phyloP scores from a whole-genome alignment of 2,329 filamentous ascomycete species.

The Zasmidium cellare region DNA sequence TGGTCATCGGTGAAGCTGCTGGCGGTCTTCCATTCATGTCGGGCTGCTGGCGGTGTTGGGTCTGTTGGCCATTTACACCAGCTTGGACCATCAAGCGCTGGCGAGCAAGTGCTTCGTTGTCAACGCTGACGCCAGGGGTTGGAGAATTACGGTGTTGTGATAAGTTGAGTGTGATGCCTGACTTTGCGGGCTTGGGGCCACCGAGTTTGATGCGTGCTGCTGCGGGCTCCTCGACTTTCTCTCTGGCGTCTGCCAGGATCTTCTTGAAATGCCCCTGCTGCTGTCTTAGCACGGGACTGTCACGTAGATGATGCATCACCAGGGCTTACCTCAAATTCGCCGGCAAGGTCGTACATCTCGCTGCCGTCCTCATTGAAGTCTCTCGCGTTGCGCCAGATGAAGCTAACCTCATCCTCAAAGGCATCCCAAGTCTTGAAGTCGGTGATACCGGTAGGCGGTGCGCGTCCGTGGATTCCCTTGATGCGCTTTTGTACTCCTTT shows the following conservation, averaged over 20 bases:
- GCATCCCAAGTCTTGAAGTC: slow-evolving; percentile 81
- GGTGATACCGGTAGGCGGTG: slow-evolving; percentile 59
- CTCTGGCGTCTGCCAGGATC: slow-evolving; percentile 70
- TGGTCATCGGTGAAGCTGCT: slow-evolving; percentile 33
- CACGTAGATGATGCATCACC: not conserved
- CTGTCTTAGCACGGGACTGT: slow-evolving; percentile 10
- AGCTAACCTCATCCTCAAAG: slow-evolving; percentile 75
- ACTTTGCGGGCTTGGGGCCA: slow-evolving; percentile 40
- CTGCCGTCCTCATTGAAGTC: slow-evolving; percentile 92
- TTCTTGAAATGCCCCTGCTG: slow-evolving; percentile 66
- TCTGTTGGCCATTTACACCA: slow-evolving; percentile 45
- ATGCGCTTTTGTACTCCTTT: slow-evolving; percentile 75
- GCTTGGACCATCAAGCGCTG: slow-evolving; percentile 55
- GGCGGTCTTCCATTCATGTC: slow-evolving; percentile 30
- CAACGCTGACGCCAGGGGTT: slow-evolving; percentile 54
- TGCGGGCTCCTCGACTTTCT: slow-evolving; percentile 68
- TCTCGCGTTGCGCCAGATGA: slow-evolving; percentile 85
- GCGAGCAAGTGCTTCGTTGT: slow-evolving; percentile 55
- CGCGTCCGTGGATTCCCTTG: slow-evolving; percentile 69
- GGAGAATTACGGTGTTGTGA: slow-evolving; percentile 36
- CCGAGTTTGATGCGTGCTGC: slow-evolving; percentile 77
- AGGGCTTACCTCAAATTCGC: slow-evolving; percentile 72
- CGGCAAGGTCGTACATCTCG: slow-evolving; percentile 74
- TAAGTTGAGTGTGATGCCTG: slow-evolving; percentile 39
- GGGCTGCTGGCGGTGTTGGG: slow-evolving; percentile 27